phyloP scores from a whole-genome alignment of 306 rosid genomes.

The Aeschynomene evenia region DNA sequence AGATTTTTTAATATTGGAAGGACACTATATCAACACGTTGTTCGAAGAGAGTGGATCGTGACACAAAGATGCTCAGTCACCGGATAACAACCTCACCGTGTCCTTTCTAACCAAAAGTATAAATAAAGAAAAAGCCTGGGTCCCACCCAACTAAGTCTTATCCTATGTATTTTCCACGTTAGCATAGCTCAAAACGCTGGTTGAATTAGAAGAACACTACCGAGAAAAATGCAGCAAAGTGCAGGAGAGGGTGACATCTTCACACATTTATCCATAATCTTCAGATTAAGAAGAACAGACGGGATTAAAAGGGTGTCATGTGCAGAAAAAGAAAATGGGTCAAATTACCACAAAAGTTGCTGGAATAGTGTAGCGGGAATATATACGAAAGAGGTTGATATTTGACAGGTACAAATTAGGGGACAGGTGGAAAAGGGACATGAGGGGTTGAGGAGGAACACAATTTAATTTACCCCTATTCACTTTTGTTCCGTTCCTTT shows the following conservation, averaged over 20 bases:
- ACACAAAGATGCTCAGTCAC: background rate
- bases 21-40: background rate
- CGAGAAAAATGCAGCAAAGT: no score
- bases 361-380: background rate
- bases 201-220: background rate
- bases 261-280: background rate
- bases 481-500: background rate
- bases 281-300: background rate
- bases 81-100: conserved; percentile 6
- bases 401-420: background rate
- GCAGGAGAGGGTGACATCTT: no score
- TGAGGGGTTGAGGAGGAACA: conserved; percentile 17
- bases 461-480: background rate
- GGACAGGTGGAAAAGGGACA: conserved; percentile 21
- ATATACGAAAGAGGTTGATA: background rate
- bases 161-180: conserved; percentile 18
- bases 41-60: background rate
- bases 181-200: background rate
- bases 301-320: background rate
- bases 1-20: background rate
- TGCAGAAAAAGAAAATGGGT: no score
- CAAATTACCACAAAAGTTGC: background rate
- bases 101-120: background rate
- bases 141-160: background rate
- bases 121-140: background rate